These are phyloP conservation scores for Plasmodium falciparum DNA, from an alignment of 169 alveolate species.

Conservation along the genomic window DNA sequence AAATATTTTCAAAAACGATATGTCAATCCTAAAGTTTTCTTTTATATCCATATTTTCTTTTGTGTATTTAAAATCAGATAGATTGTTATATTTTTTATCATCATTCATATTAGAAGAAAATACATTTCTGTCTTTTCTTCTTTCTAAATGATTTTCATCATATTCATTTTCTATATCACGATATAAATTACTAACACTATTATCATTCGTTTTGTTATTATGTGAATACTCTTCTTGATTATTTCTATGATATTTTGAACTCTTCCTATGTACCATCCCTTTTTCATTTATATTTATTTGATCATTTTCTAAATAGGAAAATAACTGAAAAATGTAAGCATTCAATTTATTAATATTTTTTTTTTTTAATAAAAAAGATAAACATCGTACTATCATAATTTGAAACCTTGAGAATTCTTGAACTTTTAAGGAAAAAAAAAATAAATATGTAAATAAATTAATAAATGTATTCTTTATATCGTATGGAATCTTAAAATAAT, in stretches of 20 bases:
- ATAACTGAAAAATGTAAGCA: conserved; percentile 64
- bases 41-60: conserved; percentile 60
- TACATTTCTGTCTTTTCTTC: no score
- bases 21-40: conserved; percentile 64
- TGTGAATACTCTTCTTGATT: neutral
- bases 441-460: conserved; percentile 37
- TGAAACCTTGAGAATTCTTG: neutral
- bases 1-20: conserved; percentile 60
- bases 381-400: conserved; percentile 8
- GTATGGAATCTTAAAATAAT: conserved; percentile 41
- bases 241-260: neutral
- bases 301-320: conserved; percentile 38
- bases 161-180: neutral
- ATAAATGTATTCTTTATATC: conserved; percentile 50
- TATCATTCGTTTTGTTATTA: neutral
- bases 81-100: conserved; percentile 4
- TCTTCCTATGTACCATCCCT: neutral
- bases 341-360: conserved; percentile 43
- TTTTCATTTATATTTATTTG: conserved; percentile 1
- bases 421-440: conserved; percentile 38
- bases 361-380: conserved; percentile 37
- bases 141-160: neutral
- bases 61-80: conserved; percentile 18
- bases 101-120: neutral
- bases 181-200: neutral